Percentiles rank a stretch among this genome's conserved stretches.
These are phyloP conservation scores for Chimonanthus salicifolius DNA, from an alignment of 164 flowering plant species.

Conservation along the genomic window DNA sequence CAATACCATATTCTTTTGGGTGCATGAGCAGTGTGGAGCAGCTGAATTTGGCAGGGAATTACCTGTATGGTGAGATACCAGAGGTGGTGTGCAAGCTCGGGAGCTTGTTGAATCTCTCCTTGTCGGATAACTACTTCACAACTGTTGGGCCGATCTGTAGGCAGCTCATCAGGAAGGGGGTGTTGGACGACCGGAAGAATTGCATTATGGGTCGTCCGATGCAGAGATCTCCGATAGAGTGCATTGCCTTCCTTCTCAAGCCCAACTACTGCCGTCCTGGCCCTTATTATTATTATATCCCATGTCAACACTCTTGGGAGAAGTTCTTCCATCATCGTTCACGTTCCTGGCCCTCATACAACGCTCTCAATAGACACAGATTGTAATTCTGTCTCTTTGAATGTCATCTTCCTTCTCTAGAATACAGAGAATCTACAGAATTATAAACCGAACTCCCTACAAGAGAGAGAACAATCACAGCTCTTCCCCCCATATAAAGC, in stretches of 20 bases:
- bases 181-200: conserved; percentile 14
- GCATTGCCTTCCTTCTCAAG: conserved; percentile 7
- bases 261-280: neutral
- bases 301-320: neutral
- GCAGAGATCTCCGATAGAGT: conserved; percentile 14
- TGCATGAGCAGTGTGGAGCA: conserved; percentile 34
- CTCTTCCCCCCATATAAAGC: too few species aligned
- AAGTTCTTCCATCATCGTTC: neutral
- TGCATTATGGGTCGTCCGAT: conserved; percentile 16
- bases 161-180: conserved; percentile 5
- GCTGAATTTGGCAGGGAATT: conserved; percentile 39
- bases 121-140: conserved; percentile 17
- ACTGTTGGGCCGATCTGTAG: conserved; percentile 10
- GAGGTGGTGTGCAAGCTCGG: conserved; percentile 45
- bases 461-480: too few species aligned
- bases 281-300: neutral
- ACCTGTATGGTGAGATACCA: conserved; percentile 43
- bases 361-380: neutral
- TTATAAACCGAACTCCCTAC: neutral
- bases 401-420: too few species aligned
- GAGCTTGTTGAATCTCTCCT: conserved; percentile 12
- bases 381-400: neutral
- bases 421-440: too few species aligned
- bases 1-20: conserved; percentile 46
- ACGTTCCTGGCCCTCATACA: neutral